These are phyloP conservation scores for Eutrema japonicum DNA, from an alignment of 345 rosid genomes.

Conservation along the genomic window DNA sequence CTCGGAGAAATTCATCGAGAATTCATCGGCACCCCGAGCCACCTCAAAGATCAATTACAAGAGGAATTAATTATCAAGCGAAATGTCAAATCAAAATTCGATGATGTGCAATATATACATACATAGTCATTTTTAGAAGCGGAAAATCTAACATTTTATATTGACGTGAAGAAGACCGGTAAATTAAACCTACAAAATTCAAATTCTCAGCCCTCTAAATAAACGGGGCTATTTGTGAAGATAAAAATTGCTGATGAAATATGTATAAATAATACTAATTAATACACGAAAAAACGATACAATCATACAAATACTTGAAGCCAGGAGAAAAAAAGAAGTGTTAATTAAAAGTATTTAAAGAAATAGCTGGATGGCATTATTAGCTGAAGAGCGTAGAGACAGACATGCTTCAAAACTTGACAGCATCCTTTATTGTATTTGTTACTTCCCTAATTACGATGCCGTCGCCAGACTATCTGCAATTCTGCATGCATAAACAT, in stretches of 20 bases:
- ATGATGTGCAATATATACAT: no score
- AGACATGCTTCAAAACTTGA: conserved; percentile 40
- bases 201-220: neutral
- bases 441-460: conserved; percentile 41
- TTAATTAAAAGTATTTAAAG: neutral
- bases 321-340: neutral
- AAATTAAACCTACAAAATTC: neutral
- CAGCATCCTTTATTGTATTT: conserved; percentile 26
- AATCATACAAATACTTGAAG: neutral
- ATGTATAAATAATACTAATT: neutral
- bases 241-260: neutral
- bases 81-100: no score
- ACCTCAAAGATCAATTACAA: no score
- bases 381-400: conserved; percentile 35
- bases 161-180: neutral
- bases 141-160: no score
- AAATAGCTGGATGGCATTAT: conserved; percentile 14
- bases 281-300: neutral
- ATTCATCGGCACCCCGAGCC: no score
- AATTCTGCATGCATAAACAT: neutral
- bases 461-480: conserved; percentile 19
- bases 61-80: no score
- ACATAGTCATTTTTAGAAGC: no score
- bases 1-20: no score
- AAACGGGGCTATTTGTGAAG: neutral